Conservation (phyloP, 306 rosid species). For the Gynostemma pentaphyllum region DNA sequence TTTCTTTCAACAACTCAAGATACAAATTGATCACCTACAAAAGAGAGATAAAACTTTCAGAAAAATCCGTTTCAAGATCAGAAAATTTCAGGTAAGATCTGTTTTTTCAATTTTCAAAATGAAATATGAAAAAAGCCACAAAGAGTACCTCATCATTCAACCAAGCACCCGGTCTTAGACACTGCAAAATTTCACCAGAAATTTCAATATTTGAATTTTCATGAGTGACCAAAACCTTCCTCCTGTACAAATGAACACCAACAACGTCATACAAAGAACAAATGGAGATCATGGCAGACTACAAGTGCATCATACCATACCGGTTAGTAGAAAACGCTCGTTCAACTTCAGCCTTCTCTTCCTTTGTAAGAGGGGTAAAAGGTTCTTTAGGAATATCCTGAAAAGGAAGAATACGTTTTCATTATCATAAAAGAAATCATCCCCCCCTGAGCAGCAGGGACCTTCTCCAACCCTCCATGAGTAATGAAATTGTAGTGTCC, state of each 20-base stretch:
- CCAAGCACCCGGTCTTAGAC: slow-evolving; percentile 75
- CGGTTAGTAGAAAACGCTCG: slow-evolving; percentile 37
- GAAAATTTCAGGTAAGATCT: background rate
- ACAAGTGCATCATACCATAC: slow-evolving; percentile 30
- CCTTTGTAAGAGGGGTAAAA: slow-evolving; percentile 41
- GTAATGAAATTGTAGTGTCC: background rate
- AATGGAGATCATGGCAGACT: slow-evolving; percentile 6
- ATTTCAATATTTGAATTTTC: slow-evolving; percentile 65
- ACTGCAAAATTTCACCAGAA: slow-evolving; percentile 55
- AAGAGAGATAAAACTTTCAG: slow-evolving; percentile 11
- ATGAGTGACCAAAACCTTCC: slow-evolving; percentile 57
- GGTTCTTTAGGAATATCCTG: slow-evolving; percentile 51
- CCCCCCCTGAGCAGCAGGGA: too few relatives aligned
- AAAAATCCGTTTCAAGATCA: slow-evolving; percentile 9
- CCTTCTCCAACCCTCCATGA: too few relatives aligned
- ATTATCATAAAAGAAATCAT: background rate
- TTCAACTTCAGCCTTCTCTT: slow-evolving; percentile 38
- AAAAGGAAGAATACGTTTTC: slow-evolving; percentile 7
- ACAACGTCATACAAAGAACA: slow-evolving; percentile 12
- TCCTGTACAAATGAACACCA: slow-evolving; percentile 32
- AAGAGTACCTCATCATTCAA: slow-evolving; percentile 82
- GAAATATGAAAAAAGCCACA: background rate
- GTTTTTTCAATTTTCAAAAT: background rate
- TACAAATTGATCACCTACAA: slow-evolving; percentile 85
- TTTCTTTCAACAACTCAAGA: slow-evolving; percentile 85